Evolutionary conservation across 2,329 filamentous ascomycete genomes (phyloP).

Genomic region (Diaporthe eres): DNA sequence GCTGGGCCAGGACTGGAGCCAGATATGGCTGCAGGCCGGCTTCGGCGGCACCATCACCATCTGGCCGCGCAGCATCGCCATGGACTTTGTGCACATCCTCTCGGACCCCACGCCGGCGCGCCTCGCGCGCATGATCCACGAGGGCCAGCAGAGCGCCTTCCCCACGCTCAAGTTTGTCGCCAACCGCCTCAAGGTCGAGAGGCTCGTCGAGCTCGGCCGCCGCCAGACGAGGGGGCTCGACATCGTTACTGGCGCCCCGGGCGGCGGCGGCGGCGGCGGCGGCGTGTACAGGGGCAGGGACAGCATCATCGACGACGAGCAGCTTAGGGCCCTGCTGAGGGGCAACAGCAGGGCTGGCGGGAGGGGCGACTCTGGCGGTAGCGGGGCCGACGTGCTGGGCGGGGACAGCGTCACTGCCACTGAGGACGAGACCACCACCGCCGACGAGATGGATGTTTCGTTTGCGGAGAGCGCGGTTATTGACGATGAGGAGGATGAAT

Average conservation of each 20-base stretch:
- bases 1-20: conserved; percentile 95
- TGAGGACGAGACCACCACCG: conserved; percentile 41
- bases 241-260: background rate
- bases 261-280: conserved; percentile 45
- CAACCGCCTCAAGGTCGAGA: conserved; percentile 89
- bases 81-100: conserved; percentile 89
- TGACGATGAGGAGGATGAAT: conserved; percentile 36
- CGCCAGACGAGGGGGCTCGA: conserved; percentile 65
- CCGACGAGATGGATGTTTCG: conserved; percentile 36
- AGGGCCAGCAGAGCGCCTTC: conserved; percentile 90
- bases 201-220: conserved; percentile 72
- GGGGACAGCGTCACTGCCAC: conserved; percentile 38
- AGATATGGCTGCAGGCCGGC: conserved; percentile 89
- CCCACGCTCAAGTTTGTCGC: conserved; percentile 92
- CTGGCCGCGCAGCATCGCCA: conserved; percentile 85
- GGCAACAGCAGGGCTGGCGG: conserved; percentile 33
- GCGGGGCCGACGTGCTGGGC: background rate
- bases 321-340: conserved; percentile 58
- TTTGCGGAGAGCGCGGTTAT: conserved; percentile 31
- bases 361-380: background rate
- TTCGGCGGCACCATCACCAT: conserved; percentile 97
- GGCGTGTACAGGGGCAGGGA: conserved; percentile 65
- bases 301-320: conserved; percentile 73
- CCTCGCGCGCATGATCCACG: conserved; percentile 89
- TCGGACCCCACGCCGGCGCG: conserved; percentile 83